Conservation (phyloP, 139 green algal species). For the Zygnema cylindricum region DNA sequence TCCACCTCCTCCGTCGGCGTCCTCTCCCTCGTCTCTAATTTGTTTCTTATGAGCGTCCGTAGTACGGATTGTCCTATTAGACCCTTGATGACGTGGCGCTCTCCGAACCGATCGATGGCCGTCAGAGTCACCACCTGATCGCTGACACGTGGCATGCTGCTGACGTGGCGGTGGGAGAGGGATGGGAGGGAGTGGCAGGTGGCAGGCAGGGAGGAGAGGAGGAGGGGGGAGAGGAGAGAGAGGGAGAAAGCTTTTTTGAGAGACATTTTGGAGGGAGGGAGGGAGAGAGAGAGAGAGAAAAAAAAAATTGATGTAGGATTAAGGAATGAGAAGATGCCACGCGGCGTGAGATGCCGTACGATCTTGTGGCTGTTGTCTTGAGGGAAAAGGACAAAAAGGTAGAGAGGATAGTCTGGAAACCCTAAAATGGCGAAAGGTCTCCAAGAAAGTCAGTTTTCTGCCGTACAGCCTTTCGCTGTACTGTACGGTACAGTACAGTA, state of each 20-base stretch:
- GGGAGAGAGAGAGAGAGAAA: not conserved
- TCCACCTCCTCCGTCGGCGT: conserved; percentile 25
- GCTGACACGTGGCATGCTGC: not conserved
- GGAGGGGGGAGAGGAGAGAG: not conserved
- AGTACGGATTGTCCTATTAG: conserved; percentile 14
- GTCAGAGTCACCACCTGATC: not conserved
- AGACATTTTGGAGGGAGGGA: not conserved
- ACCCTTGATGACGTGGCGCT: conserved; percentile 35
- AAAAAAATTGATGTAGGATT: no score
- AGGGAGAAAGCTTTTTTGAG: not conserved
- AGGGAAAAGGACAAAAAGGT: no score
- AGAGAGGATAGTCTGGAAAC: no score
- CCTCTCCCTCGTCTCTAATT: conserved; percentile 13
- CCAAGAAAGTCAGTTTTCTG: no score
- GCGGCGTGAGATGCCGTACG: no score
- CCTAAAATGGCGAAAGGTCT: no score
- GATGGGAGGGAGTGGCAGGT: not conserved
- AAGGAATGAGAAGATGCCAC: no score
- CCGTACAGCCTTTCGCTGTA: no score
- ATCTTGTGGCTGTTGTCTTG: no score
- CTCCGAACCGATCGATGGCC: conserved; percentile 32
- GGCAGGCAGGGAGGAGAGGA: not conserved
- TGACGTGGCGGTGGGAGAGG: not conserved
- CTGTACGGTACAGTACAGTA: no score
- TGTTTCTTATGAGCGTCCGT: conserved; percentile 24